phyloP scores from a whole-genome alignment of 2,329 filamentous ascomycete genomes.

The Plectosphaerella plurivora region DNA sequence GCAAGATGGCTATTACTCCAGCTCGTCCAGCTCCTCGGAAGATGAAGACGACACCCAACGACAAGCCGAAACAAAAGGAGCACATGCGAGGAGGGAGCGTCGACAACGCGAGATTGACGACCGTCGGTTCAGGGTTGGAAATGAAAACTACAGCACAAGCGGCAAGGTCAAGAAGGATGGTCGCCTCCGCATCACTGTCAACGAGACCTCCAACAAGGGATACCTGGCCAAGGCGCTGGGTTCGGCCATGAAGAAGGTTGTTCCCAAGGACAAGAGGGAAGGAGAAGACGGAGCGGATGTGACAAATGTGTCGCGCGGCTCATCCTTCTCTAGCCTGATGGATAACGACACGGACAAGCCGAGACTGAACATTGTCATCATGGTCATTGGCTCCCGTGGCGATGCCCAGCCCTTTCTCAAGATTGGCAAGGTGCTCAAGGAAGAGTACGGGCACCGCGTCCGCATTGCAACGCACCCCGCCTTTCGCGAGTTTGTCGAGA shows the following conservation, averaged over 20 bases:
- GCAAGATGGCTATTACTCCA: background rate
- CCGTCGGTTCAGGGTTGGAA: conserved; percentile 54
- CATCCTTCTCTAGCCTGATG: conserved; percentile 25
- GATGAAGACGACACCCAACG: conserved; percentile 10
- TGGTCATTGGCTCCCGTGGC: conserved; percentile 76
- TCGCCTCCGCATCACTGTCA: conserved; percentile 66
- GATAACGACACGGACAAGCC: conserved; percentile 32
- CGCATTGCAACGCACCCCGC: conserved; percentile 75
- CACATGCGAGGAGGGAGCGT: conserved; percentile 3
- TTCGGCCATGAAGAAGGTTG: conserved; percentile 51
- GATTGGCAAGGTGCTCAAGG: conserved; percentile 67
- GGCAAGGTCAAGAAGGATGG: conserved; percentile 66
- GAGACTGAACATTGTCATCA: conserved; percentile 72
- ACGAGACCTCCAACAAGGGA: conserved; percentile 64
- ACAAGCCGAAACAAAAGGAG: conserved; percentile 1
- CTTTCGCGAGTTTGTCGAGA: conserved; percentile 71
- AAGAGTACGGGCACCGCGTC: conserved; percentile 69
- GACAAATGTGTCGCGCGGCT: conserved; percentile 12
- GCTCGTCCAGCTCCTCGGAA: conserved; percentile 19
- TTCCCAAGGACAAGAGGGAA: conserved; percentile 30
- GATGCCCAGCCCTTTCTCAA: conserved; percentile 79
- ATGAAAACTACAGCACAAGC: conserved; percentile 60
- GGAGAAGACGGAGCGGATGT: conserved; percentile 9
- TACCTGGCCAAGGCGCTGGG: conserved; percentile 72
- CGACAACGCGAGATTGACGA: conserved; percentile 15